phyloP scores from a whole-genome alignment of 177 flowering plant genomes.

The Vitis hybrid region DNA sequence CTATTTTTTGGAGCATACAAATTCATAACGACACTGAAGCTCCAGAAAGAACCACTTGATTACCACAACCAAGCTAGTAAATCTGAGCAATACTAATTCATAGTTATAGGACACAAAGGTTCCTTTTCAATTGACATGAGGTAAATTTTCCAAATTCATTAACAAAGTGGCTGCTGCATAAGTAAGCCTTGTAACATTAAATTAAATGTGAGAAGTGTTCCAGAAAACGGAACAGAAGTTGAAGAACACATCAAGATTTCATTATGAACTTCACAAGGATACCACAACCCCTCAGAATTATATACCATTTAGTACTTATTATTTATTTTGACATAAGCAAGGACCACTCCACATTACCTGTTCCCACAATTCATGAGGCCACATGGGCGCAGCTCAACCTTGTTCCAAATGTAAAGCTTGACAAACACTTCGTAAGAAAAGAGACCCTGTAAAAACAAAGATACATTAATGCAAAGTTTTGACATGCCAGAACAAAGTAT shows the following conservation, averaged over 20 bases:
- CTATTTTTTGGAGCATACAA: too few relatives aligned
- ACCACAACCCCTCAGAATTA: not conserved
- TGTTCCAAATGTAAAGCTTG: constrained; percentile 71
- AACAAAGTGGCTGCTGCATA: not conserved
- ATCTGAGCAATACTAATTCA: not conserved
- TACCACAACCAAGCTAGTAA: not conserved
- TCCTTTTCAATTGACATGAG: not conserved
- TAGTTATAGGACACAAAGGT: not conserved
- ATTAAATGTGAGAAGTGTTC: not conserved
- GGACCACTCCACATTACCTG: constrained; percentile 51
- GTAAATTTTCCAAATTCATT: not conserved
- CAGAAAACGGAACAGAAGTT: not conserved
- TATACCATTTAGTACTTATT: not conserved
- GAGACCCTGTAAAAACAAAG: constrained; percentile 50
- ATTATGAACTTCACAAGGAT: not conserved
- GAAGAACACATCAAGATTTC: not conserved
- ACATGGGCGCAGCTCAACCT: constrained; percentile 70
- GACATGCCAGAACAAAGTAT: too few relatives aligned
- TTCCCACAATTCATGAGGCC: constrained; percentile 94
- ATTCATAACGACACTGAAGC: too few relatives aligned
- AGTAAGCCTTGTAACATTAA: not conserved
- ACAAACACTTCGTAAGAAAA: constrained; percentile 72
- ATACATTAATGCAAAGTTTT: not conserved
- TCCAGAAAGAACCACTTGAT: too few relatives aligned
- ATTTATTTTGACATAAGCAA: not conserved